These are phyloP conservation scores for Rubia occidens DNA, from an alignment of 305 asterid genomes.

Conservation along the genomic window DNA sequence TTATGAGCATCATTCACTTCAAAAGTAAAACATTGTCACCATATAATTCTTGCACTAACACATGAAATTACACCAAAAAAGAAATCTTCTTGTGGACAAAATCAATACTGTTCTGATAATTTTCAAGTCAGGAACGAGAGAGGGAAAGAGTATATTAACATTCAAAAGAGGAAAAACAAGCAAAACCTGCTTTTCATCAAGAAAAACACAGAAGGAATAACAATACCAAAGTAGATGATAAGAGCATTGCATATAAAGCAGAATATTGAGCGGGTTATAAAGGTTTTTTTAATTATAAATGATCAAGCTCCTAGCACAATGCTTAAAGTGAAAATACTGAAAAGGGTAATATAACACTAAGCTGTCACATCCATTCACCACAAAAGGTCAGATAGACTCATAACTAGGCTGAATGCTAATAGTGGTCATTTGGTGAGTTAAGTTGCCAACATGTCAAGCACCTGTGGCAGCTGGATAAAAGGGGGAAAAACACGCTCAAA, in stretches of 20 bases:
- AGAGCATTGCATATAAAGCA: not conserved
- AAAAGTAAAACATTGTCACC: slow-evolving; percentile 1
- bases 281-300: not conserved
- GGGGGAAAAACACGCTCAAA: not conserved
- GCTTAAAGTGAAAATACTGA: not conserved
- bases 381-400: not conserved
- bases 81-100: not conserved
- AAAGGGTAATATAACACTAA: not conserved
- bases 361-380: slow-evolving; percentile 3
- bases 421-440: not conserved
- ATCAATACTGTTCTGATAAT: not conserved
- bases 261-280: not conserved
- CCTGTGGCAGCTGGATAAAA: not conserved
- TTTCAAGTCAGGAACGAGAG: not conserved
- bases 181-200: not conserved
- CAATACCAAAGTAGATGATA: not conserved
- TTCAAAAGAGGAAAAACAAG: not conserved
- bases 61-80: not conserved
- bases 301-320: not conserved
- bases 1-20: not conserved
- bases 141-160: not conserved
- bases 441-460: not conserved
- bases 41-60: slow-evolving; percentile 1
- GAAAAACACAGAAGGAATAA: not conserved
- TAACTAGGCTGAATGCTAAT: not conserved